phyloP scores from a whole-genome alignment of 768 basidiomycete species.

The Pholiota conissans region DNA sequence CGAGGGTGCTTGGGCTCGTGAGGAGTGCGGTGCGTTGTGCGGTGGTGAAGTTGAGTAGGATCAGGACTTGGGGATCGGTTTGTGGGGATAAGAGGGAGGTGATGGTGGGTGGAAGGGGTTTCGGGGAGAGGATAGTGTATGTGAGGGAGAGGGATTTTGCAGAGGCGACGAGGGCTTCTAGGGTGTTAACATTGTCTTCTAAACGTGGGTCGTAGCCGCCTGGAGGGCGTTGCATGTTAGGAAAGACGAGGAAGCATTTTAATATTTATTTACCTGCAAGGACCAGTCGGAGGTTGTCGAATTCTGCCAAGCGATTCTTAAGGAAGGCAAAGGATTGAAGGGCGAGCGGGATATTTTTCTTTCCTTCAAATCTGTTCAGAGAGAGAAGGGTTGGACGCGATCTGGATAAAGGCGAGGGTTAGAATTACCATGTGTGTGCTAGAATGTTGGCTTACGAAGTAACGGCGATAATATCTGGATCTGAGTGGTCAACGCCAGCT shows the following conservation, averaged over 20 bases:
- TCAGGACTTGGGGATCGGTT: constrained; percentile 63
- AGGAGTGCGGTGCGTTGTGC: constrained; percentile 83
- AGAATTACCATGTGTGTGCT: not conserved
- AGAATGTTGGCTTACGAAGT: constrained; percentile 51
- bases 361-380: constrained; percentile 92
- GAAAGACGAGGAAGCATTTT: not conserved
- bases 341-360: constrained; percentile 89
- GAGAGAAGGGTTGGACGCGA: constrained; percentile 77
- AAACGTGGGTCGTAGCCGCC: constrained; percentile 91
- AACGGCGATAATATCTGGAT: constrained; percentile 54
- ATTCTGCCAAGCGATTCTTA: constrained; percentile 22
- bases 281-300: constrained; percentile 61
- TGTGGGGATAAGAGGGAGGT: constrained; percentile 36
- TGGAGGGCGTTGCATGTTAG: constrained; percentile 22
- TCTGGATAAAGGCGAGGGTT: constrained; percentile 28
- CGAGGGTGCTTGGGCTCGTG: constrained; percentile 60
- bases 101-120: constrained; percentile 34
- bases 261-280: constrained; percentile 58
- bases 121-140: constrained; percentile 55
- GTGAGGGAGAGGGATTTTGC: constrained; percentile 55
- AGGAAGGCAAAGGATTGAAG: constrained; percentile 73
- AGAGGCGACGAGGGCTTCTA: constrained; percentile 60
- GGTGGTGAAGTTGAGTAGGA: constrained; percentile 91
- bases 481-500: constrained; percentile 35
- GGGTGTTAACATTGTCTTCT: constrained; percentile 77